phyloP scores from a whole-genome alignment of 2,329 filamentous ascomycete species.

The Sclerotinia nivalis region DNA sequence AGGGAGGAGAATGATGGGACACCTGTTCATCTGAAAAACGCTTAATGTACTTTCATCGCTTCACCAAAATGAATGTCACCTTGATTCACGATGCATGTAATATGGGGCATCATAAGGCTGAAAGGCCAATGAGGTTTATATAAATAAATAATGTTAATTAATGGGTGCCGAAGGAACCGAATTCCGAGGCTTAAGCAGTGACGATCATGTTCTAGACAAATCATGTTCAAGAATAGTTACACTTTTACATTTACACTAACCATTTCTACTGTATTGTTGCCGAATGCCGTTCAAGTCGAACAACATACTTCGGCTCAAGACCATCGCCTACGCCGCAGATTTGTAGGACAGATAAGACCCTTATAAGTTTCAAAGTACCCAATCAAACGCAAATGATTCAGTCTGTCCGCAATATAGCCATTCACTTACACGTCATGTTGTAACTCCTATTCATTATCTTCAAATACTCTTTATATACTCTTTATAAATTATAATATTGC shows the following conservation, averaged over 20 bases:
- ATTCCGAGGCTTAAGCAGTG: neutral
- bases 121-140: neutral
- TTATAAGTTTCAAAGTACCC: neutral
- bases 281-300: neutral
- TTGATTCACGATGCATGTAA: neutral
- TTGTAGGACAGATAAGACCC: neutral
- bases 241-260: neutral
- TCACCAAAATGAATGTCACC: neutral
- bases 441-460: neutral
- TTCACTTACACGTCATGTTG: too few species aligned
- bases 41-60: neutral
- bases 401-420: too few species aligned
- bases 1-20: neutral
- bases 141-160: neutral
- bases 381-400: neutral
- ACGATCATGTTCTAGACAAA: constrained; percentile 1
- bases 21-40: neutral
- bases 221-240: neutral
- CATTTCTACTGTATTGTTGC: neutral
- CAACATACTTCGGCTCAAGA: neutral
- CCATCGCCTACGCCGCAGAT: neutral
- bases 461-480: neutral
- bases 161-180: neutral
- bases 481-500: neutral
- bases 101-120: constrained; percentile 11